A percentile compares a stretch with the other conserved stretches of the same genome.
These are phyloP conservation scores for Fraxinus platypoda DNA, from an alignment of 305 asterid genomes.

Conservation along the genomic window DNA sequence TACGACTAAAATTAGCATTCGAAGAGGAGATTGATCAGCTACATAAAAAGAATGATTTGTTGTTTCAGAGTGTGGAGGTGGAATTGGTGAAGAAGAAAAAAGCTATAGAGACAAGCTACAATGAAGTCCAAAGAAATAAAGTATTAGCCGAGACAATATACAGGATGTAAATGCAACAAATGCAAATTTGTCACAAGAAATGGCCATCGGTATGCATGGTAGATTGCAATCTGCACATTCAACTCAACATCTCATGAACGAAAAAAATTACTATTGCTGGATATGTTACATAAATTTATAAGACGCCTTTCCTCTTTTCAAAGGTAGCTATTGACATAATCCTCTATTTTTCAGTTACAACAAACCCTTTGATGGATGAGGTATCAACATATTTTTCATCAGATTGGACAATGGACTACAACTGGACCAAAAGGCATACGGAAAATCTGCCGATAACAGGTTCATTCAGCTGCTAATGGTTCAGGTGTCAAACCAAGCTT, in stretches of 20 bases:
- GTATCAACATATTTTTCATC: slow-evolving; percentile 5
- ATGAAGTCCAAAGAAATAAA: slow-evolving; percentile 27
- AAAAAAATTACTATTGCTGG: no score
- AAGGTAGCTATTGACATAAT: neutral
- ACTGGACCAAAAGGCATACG: neutral
- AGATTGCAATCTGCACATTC: neutral
- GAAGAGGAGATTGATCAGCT: slow-evolving; percentile 42
- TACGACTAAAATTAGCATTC: slow-evolving; percentile 30
- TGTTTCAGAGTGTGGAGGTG: slow-evolving; percentile 40
- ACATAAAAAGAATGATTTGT: slow-evolving; percentile 45
- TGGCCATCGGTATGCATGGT: slow-evolving; percentile 11
- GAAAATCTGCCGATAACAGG: neutral
- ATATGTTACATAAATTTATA: no score
- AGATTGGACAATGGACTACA: neutral
- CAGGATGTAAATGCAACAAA: slow-evolving; percentile 1
- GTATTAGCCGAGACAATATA: slow-evolving; percentile 41
- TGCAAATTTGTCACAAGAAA: slow-evolving; percentile 32
- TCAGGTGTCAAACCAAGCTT: neutral
- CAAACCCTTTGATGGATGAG: slow-evolving; percentile 18
- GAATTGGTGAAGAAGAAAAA: slow-evolving; percentile 29
- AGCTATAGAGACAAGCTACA: slow-evolving; percentile 31
- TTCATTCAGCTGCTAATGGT: neutral
- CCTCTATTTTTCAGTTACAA: slow-evolving; percentile 22
- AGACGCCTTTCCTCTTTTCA: neutral
- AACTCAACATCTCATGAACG: no score